A percentile compares a stretch with the other conserved stretches of the same genome.
phyloP scores from a whole-genome alignment of 768 basidiomycete species.

The Termitomyces sp. region DNA sequence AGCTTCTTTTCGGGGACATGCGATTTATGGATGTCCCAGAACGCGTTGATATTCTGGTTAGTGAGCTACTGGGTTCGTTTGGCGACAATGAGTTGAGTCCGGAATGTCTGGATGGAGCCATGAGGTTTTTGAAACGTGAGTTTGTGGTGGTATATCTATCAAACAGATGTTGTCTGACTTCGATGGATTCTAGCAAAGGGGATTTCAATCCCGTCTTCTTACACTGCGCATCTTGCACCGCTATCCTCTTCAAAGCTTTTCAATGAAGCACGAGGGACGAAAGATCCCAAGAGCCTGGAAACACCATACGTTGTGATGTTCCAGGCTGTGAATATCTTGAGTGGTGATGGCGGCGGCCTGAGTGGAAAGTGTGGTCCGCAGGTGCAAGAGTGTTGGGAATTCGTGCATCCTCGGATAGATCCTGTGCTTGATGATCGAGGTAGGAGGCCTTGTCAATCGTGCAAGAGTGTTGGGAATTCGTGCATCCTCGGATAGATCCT shows the following conservation, averaged over 20 bases:
- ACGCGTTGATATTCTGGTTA: constrained; percentile 88
- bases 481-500: constrained; percentile 83
- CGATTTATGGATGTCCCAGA: constrained; percentile 79
- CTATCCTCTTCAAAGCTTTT: constrained; percentile 91
- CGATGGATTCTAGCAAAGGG: constrained; percentile 61
- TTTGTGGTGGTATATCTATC: constrained; percentile 5
- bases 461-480: constrained; percentile 98
- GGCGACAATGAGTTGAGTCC: constrained; percentile 99
- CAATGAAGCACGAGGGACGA: constrained; percentile 70
- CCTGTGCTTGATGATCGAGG: constrained; percentile 71
- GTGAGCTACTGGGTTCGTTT: constrained; percentile 94
- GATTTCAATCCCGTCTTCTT: constrained; percentile 94
- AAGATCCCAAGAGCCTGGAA: constrained; percentile 73
- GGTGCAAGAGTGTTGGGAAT: constrained; percentile 96
- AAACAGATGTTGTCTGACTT: background rate
- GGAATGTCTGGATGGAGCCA: constrained; percentile 95
- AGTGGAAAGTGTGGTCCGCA: constrained; percentile 72
- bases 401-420: constrained; percentile 89
- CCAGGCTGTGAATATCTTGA: constrained; percentile 86
- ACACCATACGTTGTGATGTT: constrained; percentile 99
- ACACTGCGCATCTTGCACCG: constrained; percentile 92
- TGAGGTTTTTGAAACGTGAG: constrained; percentile 89
- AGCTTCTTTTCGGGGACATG: constrained; percentile 95
- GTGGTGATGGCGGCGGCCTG: constrained; percentile 62
- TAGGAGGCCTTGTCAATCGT: constrained; percentile 38